Conservation (phyloP, 129 eudicot species). For the Centrapalus pauciflorus region DNA sequence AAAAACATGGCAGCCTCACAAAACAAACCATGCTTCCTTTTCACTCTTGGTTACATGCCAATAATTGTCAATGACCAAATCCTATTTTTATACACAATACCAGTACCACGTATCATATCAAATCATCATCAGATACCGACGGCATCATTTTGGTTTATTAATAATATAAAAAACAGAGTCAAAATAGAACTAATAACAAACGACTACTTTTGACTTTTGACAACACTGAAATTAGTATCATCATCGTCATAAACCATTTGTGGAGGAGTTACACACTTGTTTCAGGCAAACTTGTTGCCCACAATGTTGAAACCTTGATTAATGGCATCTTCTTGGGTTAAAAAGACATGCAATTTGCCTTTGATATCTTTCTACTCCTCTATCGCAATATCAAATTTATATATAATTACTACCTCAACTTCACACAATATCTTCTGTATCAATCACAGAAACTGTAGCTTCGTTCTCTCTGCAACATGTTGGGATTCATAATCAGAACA, state of each 20-base stretch:
- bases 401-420: constrained; percentile 13
- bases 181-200: too few species aligned
- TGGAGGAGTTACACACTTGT: constrained; percentile 1
- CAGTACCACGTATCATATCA: too few species aligned
- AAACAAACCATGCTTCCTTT: constrained; percentile 15
- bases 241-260: neutral
- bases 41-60: constrained; percentile 15
- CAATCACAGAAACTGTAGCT: constrained; percentile 13
- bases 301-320: constrained; percentile 13
- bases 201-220: too few species aligned
- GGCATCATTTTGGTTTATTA: too few species aligned
- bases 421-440: constrained; percentile 6
- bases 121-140: too few species aligned
- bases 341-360: constrained; percentile 6
- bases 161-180: neutral
- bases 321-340: constrained; percentile 19
- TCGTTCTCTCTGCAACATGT: constrained; percentile 24
- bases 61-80: constrained; percentile 1
- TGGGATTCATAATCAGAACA: neutral
- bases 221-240: neutral
- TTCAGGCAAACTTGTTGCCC: constrained; percentile 22
- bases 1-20: constrained; percentile 23
- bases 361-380: constrained; percentile 10
- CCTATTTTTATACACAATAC: too few species aligned
- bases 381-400: neutral